A percentile compares a stretch with the other conserved stretches of the same genome.
These are phyloP conservation scores for Cyberlindnera mycetangii DNA, from an alignment of 805 yeast genomes.

Conservation along the genomic window DNA sequence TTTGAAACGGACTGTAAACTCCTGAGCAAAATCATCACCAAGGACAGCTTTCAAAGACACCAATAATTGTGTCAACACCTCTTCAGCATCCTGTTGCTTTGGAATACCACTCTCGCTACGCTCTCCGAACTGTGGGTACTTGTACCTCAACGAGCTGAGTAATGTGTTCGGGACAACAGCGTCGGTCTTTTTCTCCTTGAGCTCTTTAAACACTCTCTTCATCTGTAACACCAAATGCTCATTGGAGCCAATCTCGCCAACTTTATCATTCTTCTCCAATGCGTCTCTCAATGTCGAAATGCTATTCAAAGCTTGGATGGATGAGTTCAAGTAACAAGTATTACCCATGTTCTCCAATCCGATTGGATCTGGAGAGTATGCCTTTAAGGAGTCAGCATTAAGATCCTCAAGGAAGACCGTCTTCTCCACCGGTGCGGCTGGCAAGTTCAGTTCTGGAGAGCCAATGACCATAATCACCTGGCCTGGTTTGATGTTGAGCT, in stretches of 20 bases:
- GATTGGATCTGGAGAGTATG: conserved; percentile 55
- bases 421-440: conserved; percentile 49
- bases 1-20: conserved; percentile 64
- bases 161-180: conserved; percentile 69
- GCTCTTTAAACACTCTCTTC: conserved; percentile 40
- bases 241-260: conserved; percentile 34
- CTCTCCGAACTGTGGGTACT: conserved; percentile 89
- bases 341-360: conserved; percentile 95
- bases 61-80: conserved; percentile 80
- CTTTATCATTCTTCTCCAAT: conserved; percentile 47
- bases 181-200: conserved; percentile 37
- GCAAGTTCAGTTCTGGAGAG: conserved; percentile 68
- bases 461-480: conserved; percentile 87
- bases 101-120: conserved; percentile 64
- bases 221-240: conserved; percentile 46
- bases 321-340: conserved; percentile 90
- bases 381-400: conserved; percentile 39
- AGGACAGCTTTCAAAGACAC: conserved; percentile 45
- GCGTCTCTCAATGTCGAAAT: conserved; percentile 68
- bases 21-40: conserved; percentile 48
- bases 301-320: conserved; percentile 83
- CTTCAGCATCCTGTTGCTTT: conserved; percentile 99
- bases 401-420: conserved; percentile 67
- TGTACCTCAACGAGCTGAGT: conserved; percentile 58
- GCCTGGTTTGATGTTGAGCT: conserved; percentile 57